Evolutionary conservation across 805 yeast species (phyloP).

Genomic region (Zygoascus bituminiphila): DNA sequence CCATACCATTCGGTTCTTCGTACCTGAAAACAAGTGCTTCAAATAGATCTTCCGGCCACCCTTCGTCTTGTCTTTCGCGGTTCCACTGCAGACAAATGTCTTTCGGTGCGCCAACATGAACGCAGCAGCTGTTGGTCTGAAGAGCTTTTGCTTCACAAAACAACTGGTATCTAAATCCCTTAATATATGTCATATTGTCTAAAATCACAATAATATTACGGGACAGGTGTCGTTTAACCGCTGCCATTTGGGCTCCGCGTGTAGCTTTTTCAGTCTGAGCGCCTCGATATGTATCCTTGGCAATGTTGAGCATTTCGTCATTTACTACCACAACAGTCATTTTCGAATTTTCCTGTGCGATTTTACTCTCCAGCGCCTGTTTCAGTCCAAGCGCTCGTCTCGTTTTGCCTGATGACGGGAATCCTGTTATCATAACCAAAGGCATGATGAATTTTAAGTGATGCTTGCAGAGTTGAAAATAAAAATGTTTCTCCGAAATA

Average conservation of each 20-base stretch:
- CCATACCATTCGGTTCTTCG: conserved; percentile 83
- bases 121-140: conserved; percentile 72
- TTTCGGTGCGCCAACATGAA: conserved; percentile 66
- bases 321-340: conserved; percentile 59
- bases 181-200: conserved; percentile 82
- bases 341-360: conserved; percentile 40
- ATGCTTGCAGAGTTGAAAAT: neutral
- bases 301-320: conserved; percentile 71
- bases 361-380: conserved; percentile 39
- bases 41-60: conserved; percentile 62
- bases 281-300: conserved; percentile 59
- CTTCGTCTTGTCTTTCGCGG: conserved; percentile 24
- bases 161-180: conserved; percentile 90
- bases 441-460: conserved; percentile 62
- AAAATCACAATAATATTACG: conserved; percentile 66
- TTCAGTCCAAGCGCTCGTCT: conserved; percentile 56
- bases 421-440: conserved; percentile 71
- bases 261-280: conserved; percentile 72
- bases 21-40: conserved; percentile 70
- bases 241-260: conserved; percentile 79
- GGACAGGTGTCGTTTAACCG: conserved; percentile 73
- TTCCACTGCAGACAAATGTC: conserved; percentile 62
- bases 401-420: conserved; percentile 79
- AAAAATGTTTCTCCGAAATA: neutral
- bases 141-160: conserved; percentile 87